phyloP scores from a whole-genome alignment of 495 filamentous ascomycete genomes.

The Antarctomyces pellizariae region DNA sequence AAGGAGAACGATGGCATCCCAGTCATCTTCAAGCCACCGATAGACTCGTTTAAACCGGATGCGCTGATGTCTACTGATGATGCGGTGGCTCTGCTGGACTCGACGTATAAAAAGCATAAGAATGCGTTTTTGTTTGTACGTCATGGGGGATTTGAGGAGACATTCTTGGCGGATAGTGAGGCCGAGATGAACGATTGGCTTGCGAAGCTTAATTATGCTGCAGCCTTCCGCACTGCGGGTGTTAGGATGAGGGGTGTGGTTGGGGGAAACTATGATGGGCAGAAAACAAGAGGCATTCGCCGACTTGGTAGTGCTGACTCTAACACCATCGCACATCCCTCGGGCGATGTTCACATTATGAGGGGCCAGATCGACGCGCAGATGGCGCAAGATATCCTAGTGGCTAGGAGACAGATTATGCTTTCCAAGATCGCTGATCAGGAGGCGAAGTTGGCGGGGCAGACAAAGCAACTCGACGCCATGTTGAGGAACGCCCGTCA shows the following conservation, averaged over 20 bases:
- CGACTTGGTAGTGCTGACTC: constrained; percentile 31
- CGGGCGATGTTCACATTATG: constrained; percentile 42
- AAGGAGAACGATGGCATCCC: constrained; percentile 38
- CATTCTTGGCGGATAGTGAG: constrained; percentile 73
- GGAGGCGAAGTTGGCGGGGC: constrained; percentile 52
- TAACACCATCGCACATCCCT: constrained; percentile 37
- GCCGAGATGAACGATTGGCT: constrained; percentile 93
- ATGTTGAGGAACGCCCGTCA: constrained; percentile 84
- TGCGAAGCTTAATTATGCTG: constrained; percentile 86
- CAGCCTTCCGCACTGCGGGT: constrained; percentile 79
- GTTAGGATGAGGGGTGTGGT: constrained; percentile 76
- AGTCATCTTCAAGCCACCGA: constrained; percentile 68
- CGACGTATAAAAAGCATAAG: constrained; percentile 85
- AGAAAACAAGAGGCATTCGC: constrained; percentile 46
- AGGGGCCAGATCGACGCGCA: constrained; percentile 52
- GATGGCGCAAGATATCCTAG: constrained; percentile 60
- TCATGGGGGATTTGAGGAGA: constrained; percentile 76
- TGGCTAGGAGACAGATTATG: constrained; percentile 63
- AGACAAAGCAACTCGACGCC: constrained; percentile 53
- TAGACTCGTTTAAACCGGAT: constrained; percentile 84
- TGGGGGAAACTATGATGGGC: constrained; percentile 65
- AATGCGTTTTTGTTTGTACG: constrained; percentile 79
- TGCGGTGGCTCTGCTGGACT: constrained; percentile 71
- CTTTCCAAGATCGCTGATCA: constrained; percentile 58
- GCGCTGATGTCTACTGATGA: constrained; percentile 77